A percentile compares a stretch with the other conserved stretches of the same genome.
phyloP scores from a whole-genome alignment of 2,329 filamentous ascomycete species.

The Pyricularia sp. region DNA sequence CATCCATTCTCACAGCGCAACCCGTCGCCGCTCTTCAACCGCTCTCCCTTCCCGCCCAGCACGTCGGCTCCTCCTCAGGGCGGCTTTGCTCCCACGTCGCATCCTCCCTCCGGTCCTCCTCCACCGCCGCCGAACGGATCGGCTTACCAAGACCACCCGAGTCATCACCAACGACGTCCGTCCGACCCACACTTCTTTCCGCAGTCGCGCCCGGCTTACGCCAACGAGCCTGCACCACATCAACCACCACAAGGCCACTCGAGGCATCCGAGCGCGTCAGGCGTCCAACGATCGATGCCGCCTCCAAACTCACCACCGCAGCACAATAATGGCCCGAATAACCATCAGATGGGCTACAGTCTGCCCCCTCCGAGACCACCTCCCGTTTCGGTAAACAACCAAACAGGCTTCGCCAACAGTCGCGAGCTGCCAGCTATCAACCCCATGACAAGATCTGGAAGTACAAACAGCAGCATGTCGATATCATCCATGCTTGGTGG shows the following conservation, averaged over 20 bases:
- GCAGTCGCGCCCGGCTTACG: slow-evolving; percentile 16
- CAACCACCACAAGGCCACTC: slow-evolving; percentile 19
- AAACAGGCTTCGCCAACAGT: slow-evolving; percentile 30
- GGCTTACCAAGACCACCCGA: slow-evolving; percentile 16
- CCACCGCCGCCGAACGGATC: slow-evolving; percentile 11
- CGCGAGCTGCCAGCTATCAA: slow-evolving; percentile 41
- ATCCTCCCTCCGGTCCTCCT: slow-evolving; percentile 5
- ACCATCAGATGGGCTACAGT: slow-evolving; percentile 24
- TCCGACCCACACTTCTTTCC: slow-evolving; percentile 31
- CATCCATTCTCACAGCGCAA: slow-evolving; percentile 19
- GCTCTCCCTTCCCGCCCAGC: slow-evolving; percentile 15
- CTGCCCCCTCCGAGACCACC: slow-evolving; percentile 33
- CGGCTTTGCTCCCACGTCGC: slow-evolving; percentile 9
- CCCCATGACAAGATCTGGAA: slow-evolving; percentile 33
- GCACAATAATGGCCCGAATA: slow-evolving; percentile 14
- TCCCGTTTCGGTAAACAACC: slow-evolving; percentile 27
- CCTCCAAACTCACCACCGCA: slow-evolving; percentile 30
- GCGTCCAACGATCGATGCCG: slow-evolving; percentile 32
- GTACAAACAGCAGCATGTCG: slow-evolving; percentile 43
- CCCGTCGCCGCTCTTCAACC: slow-evolving; percentile 18
- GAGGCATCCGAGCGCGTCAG: slow-evolving; percentile 31
- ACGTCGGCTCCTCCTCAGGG: slow-evolving; percentile 9
- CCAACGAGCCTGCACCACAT: slow-evolving; percentile 17
- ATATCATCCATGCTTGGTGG: slow-evolving; percentile 48
- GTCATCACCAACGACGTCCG: slow-evolving; percentile 21